These are phyloP conservation scores for Colletotrichum eremochloae DNA, from an alignment of 2,329 filamentous ascomycete genomes.

Conservation along the genomic window DNA sequence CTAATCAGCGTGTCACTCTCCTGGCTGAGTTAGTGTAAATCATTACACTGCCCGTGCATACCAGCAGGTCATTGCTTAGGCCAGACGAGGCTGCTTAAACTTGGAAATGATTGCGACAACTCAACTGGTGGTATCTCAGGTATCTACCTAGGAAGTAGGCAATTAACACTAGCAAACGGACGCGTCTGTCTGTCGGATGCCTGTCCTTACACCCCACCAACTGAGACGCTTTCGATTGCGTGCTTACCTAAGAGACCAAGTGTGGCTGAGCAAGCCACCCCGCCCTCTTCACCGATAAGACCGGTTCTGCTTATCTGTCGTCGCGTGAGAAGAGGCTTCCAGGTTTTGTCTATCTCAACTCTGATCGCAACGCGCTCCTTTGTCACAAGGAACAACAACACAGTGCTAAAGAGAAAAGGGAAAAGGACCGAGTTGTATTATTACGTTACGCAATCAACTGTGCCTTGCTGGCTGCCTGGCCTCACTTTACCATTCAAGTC, in stretches of 20 bases:
- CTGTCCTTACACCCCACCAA: not conserved
- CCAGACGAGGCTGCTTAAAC: not conserved
- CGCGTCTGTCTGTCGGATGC: not conserved
- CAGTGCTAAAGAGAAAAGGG: not conserved
- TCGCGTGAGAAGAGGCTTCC: conserved; percentile 4
- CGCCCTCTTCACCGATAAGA: conserved; percentile 3
- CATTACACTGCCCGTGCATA: not conserved
- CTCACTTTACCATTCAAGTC: not conserved
- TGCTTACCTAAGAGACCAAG: not conserved
- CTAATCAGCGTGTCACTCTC: not conserved
- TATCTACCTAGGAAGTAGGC: not conserved
- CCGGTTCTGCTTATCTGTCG: not conserved
- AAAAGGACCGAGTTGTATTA: not conserved
- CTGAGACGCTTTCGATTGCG: conserved; percentile 10
- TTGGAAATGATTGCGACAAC: not conserved
- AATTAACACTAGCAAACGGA: too few relatives aligned
- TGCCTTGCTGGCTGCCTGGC: not conserved
- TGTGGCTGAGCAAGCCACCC: conserved; percentile 4
- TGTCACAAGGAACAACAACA: not conserved
- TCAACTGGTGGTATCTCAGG: not conserved
- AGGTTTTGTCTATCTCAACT: conserved; percentile 3
- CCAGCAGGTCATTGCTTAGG: not conserved
- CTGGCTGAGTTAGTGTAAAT: not conserved
- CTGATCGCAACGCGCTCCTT: not conserved
- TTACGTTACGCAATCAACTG: conserved; percentile 22